These are phyloP conservation scores for Heritiera littoralis DNA, from an alignment of 345 rosid species.

Conservation along the genomic window DNA sequence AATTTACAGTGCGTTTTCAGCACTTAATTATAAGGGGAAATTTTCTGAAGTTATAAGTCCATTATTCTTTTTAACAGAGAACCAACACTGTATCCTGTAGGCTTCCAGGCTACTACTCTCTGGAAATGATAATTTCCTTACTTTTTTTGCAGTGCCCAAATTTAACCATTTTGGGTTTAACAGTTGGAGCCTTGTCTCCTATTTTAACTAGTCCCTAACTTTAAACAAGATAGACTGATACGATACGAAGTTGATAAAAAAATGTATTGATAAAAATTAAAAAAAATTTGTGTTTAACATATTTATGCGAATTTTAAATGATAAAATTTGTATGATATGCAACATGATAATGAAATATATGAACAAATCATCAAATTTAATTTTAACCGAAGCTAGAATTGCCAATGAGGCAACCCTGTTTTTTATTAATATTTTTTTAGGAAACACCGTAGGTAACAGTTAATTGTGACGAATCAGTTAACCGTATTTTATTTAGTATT, in stretches of 20 bases:
- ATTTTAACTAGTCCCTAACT: neutral
- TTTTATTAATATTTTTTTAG: neutral
- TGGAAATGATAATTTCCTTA: neutral
- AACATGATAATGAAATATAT: too few species aligned
- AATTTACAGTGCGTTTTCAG: neutral
- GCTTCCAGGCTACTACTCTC: neutral
- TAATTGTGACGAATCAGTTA: neutral
- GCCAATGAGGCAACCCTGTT: neutral
- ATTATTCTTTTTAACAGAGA: neutral
- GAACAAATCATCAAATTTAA: too few species aligned
- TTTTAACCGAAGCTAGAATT: neutral
- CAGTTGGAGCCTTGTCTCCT: neutral
- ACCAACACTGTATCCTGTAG: neutral
- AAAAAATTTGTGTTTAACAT: too few species aligned
- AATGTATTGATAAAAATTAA: too few species aligned
- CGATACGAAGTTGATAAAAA: too few species aligned
- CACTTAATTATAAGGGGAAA: neutral
- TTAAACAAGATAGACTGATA: too few species aligned
- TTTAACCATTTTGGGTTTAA: neutral
- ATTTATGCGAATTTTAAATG: too few species aligned
- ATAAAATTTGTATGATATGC: too few species aligned
- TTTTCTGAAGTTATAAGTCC: neutral
- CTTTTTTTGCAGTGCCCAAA: neutral
- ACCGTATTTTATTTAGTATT: too few species aligned
- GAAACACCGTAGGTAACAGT: neutral